Conservation (phyloP, 108 stramenopile species). For the Chaetoceros muelleri region DNA sequence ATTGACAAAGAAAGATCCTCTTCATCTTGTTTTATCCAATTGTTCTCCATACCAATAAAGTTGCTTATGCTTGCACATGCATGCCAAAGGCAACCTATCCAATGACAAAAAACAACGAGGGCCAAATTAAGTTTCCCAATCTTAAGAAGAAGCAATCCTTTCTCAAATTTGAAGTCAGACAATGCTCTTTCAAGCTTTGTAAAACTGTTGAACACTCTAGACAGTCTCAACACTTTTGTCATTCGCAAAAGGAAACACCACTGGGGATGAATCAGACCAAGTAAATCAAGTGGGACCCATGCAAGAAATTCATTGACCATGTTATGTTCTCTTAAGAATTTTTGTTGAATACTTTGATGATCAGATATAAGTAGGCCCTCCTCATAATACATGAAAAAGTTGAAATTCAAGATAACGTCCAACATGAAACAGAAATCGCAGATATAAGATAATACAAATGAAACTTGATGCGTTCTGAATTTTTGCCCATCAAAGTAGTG, state of each 20-base stretch:
- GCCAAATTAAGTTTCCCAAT: conserved; percentile 22
- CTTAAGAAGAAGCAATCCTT: conserved; percentile 27
- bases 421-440: conserved; percentile 21
- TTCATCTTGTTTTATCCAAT: conserved; percentile 24
- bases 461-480: conserved; percentile 8
- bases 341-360: conserved; percentile 14
- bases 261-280: conserved; percentile 3
- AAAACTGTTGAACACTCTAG: conserved; percentile 16
- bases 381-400: conserved; percentile 27
- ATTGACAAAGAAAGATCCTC: conserved; percentile 13
- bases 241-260: conserved; percentile 18
- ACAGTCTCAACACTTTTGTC: conserved; percentile 13
- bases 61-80: conserved; percentile 13
- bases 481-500: conserved; percentile 9
- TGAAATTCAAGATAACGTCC: conserved; percentile 13
- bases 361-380: conserved; percentile 20
- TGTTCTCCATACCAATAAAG: conserved; percentile 6
- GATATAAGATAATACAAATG: conserved; percentile 14
- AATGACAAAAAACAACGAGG: conserved; percentile 29
- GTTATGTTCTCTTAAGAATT: conserved; percentile 8
- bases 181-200: conserved; percentile 11
- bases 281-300: conserved; percentile 20
- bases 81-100: conserved; percentile 27
- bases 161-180: conserved; percentile 46
- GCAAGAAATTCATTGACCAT: conserved; percentile 10